Evolutionary conservation across 345 rosid genomes (phyloP), one percentile per base, ranked within the genome.

Genomic region (Brassica nigra): DNA sequence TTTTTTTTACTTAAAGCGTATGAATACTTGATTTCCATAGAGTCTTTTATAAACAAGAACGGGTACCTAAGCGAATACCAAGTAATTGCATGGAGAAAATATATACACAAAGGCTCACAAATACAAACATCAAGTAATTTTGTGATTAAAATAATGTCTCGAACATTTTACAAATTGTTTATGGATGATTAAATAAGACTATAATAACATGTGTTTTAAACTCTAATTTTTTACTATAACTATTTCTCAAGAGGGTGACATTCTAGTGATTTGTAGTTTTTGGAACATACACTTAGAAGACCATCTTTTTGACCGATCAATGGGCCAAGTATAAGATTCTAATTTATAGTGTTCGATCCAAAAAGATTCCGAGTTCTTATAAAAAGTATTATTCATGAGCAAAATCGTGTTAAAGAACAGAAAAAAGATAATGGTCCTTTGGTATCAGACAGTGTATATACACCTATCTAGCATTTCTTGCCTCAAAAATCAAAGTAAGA

Each of bases 291-390:
- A 70, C 31, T 66, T 42, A 20, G 29, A 66, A 67, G 47, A 67
- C 63, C 23, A 62, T 59, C 82, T 79, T 79, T 44, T 79, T 79
- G 82, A 79, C 82, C 78, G 20, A 79, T 52, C 2, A 62, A 49
- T 68, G 82, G 82, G 59, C 82, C 82, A 68, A 79, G 78, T 74
- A 70, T 44, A 62, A 79, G 78, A 79, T 79, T 79, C 82, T 62
- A 61, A 49, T 15, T 29, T n/a, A 0, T 68, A 49, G 47, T 68
- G 36, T 79, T 59, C 49, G 78, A 74, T 74, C 47, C 59, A 49
- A 68, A 73, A 68, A 37, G 4, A 68, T 68, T 79, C 75, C 65
- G 69, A 68, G 36, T 61, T 67, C 70, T 34, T 11, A 27, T 49
- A 37, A 74, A 71, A 68, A 11, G 70, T 67, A 59, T 7, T 33